Percentiles rank a stretch among this genome's conserved stretches.
phyloP scores from a whole-genome alignment of 257 asterid genomes.

The Jacaranda mimosifolia region DNA sequence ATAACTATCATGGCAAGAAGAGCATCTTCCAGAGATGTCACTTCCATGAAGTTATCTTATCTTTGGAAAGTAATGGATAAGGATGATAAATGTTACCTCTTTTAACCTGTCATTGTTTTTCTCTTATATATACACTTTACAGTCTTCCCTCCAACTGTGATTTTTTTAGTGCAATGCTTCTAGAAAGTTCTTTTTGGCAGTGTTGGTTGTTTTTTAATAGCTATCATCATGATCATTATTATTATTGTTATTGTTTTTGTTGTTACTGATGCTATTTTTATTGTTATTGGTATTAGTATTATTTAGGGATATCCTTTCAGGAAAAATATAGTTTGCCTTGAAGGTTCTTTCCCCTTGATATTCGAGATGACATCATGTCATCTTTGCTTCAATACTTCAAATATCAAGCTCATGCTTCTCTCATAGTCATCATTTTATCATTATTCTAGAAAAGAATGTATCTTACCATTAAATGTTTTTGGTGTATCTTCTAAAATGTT shows the following conservation, averaged over 20 bases:
- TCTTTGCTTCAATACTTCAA: conserved; percentile 10
- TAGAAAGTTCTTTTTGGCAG: background rate
- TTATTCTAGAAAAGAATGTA: conserved; percentile 14
- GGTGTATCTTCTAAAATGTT: conserved; percentile 42
- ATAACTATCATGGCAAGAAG: background rate
- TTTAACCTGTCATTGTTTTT: conserved; percentile 18
- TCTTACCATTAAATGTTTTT: conserved; percentile 8
- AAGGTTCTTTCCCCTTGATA: background rate
- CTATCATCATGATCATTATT: too few species aligned
- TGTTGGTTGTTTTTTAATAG: background rate
- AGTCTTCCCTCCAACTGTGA: background rate
- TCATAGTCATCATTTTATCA: background rate
- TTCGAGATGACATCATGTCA: conserved; percentile 14
- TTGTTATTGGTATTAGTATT: background rate
- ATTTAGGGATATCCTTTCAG: background rate
- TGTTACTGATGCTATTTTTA: background rate
- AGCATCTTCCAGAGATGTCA: background rate
- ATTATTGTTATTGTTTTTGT: background rate
- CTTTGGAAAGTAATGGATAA: background rate
- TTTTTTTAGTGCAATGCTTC: conserved; percentile 16
- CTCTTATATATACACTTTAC: conserved; percentile 5
- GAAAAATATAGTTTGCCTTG: conserved; percentile 16
- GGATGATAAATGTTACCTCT: background rate
- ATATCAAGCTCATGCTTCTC: conserved; percentile 30
- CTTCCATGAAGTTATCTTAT: background rate